A percentile compares a stretch with the other conserved stretches of the same genome.
Conservation (phyloP, 106 monocot genomes). For the Acorus gramineus region DNA sequence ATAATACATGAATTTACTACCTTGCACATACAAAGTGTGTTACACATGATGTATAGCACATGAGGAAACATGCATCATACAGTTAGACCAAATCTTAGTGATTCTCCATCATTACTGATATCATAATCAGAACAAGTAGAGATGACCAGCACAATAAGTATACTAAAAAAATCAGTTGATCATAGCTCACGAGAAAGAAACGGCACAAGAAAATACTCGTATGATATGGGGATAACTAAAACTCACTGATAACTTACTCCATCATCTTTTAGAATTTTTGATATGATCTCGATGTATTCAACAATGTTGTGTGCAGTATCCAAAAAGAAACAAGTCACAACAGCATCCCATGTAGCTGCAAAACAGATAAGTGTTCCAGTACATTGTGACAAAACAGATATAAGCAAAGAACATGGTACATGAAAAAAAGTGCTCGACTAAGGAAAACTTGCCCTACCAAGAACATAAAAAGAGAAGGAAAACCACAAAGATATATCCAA, state of each 20-base stretch:
- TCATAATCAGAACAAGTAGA: not conserved
- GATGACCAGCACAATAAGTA: not conserved
- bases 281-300: conserved; percentile 94
- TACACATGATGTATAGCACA: too few species aligned
- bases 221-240: not conserved
- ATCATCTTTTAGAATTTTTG: conserved; percentile 80
- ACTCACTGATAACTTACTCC: conserved; percentile 49
- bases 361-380: not conserved
- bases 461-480: too few species aligned
- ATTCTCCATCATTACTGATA: too few species aligned
- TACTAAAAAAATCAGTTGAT: not conserved
- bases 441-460: too few species aligned
- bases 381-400: not conserved
- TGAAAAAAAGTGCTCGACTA: not conserved
- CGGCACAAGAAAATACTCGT: not conserved
- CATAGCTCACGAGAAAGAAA: not conserved
- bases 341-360: conserved; percentile 91
- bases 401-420: not conserved
- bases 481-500: too few species aligned
- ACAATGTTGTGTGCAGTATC: conserved; percentile 97
- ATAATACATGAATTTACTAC: too few species aligned
- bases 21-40: too few species aligned
- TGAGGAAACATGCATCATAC: too few species aligned
- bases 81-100: too few species aligned
- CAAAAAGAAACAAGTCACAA: conserved; percentile 91